phyloP scores from a whole-genome alignment of 2,329 filamentous ascomycete species.

The Epichloe bromicola region DNA sequence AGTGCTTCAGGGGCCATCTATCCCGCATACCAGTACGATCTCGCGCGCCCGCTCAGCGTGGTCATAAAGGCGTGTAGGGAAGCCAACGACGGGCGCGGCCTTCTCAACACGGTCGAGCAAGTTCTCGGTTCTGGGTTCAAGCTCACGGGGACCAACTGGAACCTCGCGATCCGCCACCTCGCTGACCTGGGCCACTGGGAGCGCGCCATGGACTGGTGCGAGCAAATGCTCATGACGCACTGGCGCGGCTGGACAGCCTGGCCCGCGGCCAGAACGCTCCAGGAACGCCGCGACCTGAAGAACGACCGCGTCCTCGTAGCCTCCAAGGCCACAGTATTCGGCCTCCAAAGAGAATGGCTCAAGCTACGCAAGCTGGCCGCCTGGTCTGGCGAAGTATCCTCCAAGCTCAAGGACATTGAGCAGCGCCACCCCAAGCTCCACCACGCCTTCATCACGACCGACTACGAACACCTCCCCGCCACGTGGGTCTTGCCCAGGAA shows the following conservation, averaged over 20 bases:
- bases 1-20: constrained; percentile 22
- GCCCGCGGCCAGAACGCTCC: constrained; percentile 8
- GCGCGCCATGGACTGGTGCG: constrained; percentile 62
- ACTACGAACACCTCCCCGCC: constrained; percentile 16
- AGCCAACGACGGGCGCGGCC: constrained; percentile 28
- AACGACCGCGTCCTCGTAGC: constrained; percentile 20
- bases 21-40: constrained; percentile 37
- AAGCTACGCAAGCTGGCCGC: constrained; percentile 33
- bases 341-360: constrained; percentile 36
- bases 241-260: constrained; percentile 58
- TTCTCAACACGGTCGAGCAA: constrained; percentile 38
- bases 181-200: constrained; percentile 43
- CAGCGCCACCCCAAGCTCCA: constrained; percentile 26
- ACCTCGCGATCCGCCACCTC: constrained; percentile 58
- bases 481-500: constrained; percentile 13
- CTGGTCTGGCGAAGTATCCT: constrained; percentile 35
- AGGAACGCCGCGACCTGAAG: constrained; percentile 26
- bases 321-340: constrained; percentile 29
- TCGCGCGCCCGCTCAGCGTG: constrained; percentile 34
- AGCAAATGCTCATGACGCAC: constrained; percentile 61
- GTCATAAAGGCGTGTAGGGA: constrained; percentile 33
- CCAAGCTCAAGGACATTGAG: constrained; percentile 25
- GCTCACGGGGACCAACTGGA: constrained; percentile 70
- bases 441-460: constrained; percentile 24
- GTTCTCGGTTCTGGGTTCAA: constrained; percentile 55